phyloP scores from a whole-genome alignment of 805 yeast species.

The Saccharomycopsis fibuligera region DNA sequence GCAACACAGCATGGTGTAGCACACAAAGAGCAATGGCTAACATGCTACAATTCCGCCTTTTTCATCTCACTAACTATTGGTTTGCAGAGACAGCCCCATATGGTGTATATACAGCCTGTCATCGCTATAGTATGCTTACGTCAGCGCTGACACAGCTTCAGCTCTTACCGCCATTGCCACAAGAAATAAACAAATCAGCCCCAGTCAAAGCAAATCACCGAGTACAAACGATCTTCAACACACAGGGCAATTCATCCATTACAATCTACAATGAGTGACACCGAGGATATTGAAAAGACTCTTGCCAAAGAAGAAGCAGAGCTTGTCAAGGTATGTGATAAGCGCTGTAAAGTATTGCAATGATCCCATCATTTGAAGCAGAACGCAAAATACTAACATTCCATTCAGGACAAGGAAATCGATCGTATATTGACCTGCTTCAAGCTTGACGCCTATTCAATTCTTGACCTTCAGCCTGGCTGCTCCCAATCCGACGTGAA shows the following conservation, averaged over 20 bases:
- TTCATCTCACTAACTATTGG: too few species aligned
- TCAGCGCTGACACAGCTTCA: too few species aligned
- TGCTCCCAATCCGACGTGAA: slow-evolving; percentile 36
- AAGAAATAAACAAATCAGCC: neutral
- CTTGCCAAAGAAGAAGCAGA: slow-evolving; percentile 17
- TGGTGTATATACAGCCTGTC: too few species aligned
- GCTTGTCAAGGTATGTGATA: slow-evolving; percentile 2
- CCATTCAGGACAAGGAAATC: slow-evolving; percentile 44
- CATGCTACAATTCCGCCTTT: too few species aligned
- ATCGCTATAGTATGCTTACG: too few species aligned
- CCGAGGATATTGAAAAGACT: slow-evolving; percentile 14
- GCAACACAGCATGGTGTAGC: too few species aligned
- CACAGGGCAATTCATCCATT: neutral
- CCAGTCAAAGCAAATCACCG: too few species aligned
- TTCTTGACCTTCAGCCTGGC: slow-evolving; percentile 43
- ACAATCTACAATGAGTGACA: slow-evolving; percentile 1
- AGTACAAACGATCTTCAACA: too few species aligned
- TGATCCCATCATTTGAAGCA: neutral
- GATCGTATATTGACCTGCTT: slow-evolving; percentile 43
- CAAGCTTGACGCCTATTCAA: slow-evolving; percentile 47
- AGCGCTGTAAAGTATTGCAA: neutral
- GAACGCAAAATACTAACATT: neutral
- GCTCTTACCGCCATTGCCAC: too few species aligned
- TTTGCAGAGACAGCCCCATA: too few species aligned
- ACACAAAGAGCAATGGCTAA: too few species aligned